Evolutionary conservation across 208 protist genomes (phyloP).

Genomic region (Leishmania gerbilli): DNA sequence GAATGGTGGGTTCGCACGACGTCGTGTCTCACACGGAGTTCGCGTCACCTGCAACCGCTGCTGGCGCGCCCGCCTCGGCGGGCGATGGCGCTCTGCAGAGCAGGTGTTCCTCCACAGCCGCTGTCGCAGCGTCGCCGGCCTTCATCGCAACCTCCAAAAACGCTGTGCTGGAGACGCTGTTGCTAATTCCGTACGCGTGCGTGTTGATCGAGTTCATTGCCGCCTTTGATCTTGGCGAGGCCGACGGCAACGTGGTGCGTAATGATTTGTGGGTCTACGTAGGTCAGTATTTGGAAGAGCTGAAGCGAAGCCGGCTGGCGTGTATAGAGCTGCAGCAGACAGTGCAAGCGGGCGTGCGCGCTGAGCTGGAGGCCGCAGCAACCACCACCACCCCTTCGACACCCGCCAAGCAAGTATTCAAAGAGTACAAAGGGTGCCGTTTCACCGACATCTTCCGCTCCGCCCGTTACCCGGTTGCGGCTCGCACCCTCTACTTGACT

Average conservation of each 20-base stretch:
- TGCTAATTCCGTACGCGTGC: slow-evolving; percentile 58
- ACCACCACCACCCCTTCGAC: neutral
- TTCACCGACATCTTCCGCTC: slow-evolving; percentile 41
- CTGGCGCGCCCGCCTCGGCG: neutral
- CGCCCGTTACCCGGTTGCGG: slow-evolving; percentile 22
- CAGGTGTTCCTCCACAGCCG: neutral
- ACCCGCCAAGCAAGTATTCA: slow-evolving; percentile 2
- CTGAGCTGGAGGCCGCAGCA: neutral
- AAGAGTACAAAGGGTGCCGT: slow-evolving; percentile 16
- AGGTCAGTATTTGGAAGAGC: slow-evolving; percentile 15
- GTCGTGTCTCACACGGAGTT: neutral
- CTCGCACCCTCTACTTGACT: slow-evolving; percentile 22
- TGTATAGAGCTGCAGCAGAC: slow-evolving; percentile 20
- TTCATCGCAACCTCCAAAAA: slow-evolving; percentile 5
- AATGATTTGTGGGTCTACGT: slow-evolving; percentile 18
- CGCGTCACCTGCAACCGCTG: neutral
- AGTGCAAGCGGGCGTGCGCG: neutral
- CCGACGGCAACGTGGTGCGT: slow-evolving; percentile 16
- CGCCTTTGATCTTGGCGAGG: slow-evolving; percentile 24
- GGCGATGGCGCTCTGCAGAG: neutral
- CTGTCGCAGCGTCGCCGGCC: neutral
- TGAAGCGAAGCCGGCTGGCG: slow-evolving; percentile 6
- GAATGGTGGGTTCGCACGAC: neutral
- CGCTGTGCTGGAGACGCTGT: slow-evolving; percentile 22
- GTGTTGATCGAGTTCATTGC: slow-evolving; percentile 72